These are phyloP conservation scores for Aureobasidium sp. DNA, from an alignment of 2,329 filamentous ascomycete species.

Conservation along the genomic window DNA sequence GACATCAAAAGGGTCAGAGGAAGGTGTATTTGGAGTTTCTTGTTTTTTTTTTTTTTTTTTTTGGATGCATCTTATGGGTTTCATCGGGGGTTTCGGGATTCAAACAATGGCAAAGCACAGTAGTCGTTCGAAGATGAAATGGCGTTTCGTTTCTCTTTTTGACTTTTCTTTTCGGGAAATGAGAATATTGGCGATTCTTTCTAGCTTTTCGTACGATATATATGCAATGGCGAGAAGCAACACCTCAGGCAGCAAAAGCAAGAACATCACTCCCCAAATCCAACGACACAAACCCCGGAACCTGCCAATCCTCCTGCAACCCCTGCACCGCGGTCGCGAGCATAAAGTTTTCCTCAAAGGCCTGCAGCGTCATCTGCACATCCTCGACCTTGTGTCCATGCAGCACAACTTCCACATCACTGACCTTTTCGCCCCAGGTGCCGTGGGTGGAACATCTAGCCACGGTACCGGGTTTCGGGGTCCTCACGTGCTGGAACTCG, in stretches of 20 bases:
- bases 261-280: constrained; percentile 24
- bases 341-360: constrained; percentile 51
- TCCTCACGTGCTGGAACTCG: constrained; percentile 56
- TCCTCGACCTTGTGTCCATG: constrained; percentile 39
- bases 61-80: too few species aligned
- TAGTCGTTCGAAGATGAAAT: too few species aligned
- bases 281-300: constrained; percentile 25
- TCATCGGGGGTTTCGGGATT: too few species aligned
- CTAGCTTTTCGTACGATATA: too few species aligned
- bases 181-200: too few species aligned
- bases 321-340: constrained; percentile 45
- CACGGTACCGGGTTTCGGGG: constrained; percentile 40
- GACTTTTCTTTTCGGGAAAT: too few species aligned
- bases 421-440: constrained; percentile 38
- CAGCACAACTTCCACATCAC: constrained; percentile 43
- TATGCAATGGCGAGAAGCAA: too few species aligned
- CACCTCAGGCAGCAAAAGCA: constrained; percentile 6
- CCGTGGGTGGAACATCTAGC: constrained; percentile 36
- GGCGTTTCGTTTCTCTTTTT: too few species aligned
- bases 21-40: background rate
- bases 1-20: background rate
- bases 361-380: constrained; percentile 48
- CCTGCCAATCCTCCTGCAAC: constrained; percentile 20
- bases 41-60: too few species aligned
- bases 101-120: too few species aligned